Evolutionary conservation across 2,329 filamentous ascomycete species (phyloP), one percentile per base, ranked within the genome.

Genomic region (Diaporthe ilicicola): DNA sequence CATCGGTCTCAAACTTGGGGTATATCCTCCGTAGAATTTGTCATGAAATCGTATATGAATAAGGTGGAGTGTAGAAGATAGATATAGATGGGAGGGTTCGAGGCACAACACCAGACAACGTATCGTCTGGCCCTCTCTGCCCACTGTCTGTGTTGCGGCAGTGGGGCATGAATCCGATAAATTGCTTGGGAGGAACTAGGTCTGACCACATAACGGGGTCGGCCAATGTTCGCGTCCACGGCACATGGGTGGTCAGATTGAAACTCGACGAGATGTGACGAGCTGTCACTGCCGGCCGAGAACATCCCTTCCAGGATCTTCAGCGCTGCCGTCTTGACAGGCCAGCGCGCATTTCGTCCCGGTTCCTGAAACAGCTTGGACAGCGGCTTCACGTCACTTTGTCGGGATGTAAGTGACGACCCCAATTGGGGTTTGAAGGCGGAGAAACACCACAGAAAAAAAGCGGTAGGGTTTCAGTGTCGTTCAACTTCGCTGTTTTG

Each of bases 11-110:
- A 37, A 10, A 64, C 17, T 37, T 72, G 61, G 72, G 72, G 72
- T 73, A 73, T 73, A 73, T 73, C 72, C 72, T 61, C 62, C 72
- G 50, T 65, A 46, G 27, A 39, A 66, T 46, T 44, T 46, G 55
- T 72, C 67, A 64, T 73, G 50, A 69, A 32, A 62, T 70, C 72
- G 56, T 72, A 13, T 46, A 44, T 12, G 24, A 46, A 55, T 56
- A 46, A 15, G 29, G 17, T 50, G 44, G 15, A 51, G n/a, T 29
- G n/a, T n/a, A 39, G 15, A 34, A 50, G 55, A 69, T 15, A 51
- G 55, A 42, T n/a, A 27, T 17, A n/a, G 22, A 22, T 53, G 46
- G 42, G 42, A 68, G 9, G 32, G 53, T 6, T n/a, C 10, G 44
- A 37, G 34, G 22, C 44, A 42, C 32, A 32, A 32, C 15, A 29